phyloP scores from a whole-genome alignment of 208 protist species.

The Wallacemonas sp. region DNA sequence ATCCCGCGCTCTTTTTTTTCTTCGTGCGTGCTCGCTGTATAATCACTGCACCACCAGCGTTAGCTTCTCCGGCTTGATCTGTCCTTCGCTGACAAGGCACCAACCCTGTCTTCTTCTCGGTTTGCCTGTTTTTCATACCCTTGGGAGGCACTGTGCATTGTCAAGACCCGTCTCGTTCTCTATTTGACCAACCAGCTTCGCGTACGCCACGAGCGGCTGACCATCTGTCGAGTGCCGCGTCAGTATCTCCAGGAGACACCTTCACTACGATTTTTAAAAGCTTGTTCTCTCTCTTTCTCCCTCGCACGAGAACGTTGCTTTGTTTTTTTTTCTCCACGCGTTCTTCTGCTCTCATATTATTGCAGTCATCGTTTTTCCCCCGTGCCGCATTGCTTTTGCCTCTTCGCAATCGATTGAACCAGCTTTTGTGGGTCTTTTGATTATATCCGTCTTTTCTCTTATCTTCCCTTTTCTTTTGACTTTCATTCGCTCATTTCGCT shows the following conservation, averaged over 20 bases:
- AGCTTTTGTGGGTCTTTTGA: conserved; percentile 12
- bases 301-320: background rate
- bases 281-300: background rate
- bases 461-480: conserved; percentile 6
- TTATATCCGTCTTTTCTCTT: background rate
- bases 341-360: background rate
- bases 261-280: no score
- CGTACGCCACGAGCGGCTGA: no score
- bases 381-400: background rate
- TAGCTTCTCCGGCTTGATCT: no score
- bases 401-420: background rate
- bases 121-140: no score
- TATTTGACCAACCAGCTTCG: no score
- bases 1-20: background rate
- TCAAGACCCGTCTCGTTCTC: no score
- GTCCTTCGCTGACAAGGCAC: no score
- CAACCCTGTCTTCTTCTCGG: no score
- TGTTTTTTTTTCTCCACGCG: background rate
- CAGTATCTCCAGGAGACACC: no score
- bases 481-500: background rate
- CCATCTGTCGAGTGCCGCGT: no score
- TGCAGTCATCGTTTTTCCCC: conserved; percentile 6
- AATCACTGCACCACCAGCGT: no score
- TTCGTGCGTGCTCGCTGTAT: background rate
- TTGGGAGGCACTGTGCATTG: no score